Percentiles rank a stretch among this genome's conserved stretches.
Evolutionary conservation across 768 basidiomycete genomes (phyloP).

Genomic region (Amanita pseudoporphyria): DNA sequence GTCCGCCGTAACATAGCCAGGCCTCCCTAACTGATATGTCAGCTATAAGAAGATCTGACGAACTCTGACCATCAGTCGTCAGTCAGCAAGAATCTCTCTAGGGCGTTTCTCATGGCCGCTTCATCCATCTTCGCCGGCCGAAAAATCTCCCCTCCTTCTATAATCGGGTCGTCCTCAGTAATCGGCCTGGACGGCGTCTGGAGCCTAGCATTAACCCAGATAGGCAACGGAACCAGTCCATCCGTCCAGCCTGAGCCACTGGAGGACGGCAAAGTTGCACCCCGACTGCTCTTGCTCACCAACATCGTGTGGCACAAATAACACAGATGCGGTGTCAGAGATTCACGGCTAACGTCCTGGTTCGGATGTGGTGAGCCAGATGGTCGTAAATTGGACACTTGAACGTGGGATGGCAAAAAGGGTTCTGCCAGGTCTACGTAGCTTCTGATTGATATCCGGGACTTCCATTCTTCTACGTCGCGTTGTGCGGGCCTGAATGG

Average conservation of each 20-base stretch:
- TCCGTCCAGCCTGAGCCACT: slow-evolving; percentile 8
- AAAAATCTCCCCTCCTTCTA: slow-evolving; percentile 20
- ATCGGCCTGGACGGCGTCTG: not conserved
- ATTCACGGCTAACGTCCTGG: not conserved
- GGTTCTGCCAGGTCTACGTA: slow-evolving; percentile 15
- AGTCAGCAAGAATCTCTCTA: slow-evolving; percentile 33
- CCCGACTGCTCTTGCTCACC: slow-evolving; percentile 42
- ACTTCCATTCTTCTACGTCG: slow-evolving; percentile 65
- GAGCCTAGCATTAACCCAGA: slow-evolving; percentile 23
- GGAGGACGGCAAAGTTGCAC: slow-evolving; percentile 9
- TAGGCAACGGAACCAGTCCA: slow-evolving; percentile 20
- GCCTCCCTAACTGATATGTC: not conserved
- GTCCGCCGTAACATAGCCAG: too few relatives aligned
- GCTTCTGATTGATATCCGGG: slow-evolving; percentile 61
- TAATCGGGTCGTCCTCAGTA: not conserved
- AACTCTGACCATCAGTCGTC: slow-evolving; percentile 9
- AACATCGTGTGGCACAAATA: slow-evolving; percentile 50
- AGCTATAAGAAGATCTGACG: not conserved
- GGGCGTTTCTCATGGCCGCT: slow-evolving; percentile 23
- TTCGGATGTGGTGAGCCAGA: not conserved
- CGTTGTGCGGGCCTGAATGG: slow-evolving; percentile 48
- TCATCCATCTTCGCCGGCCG: slow-evolving; percentile 17
- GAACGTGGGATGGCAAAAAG: not conserved
- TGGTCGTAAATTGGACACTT: not conserved
- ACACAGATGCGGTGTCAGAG: slow-evolving; percentile 33